These are phyloP conservation scores for Chrysoporthe cubensis DNA, from an alignment of 2,329 filamentous ascomycete genomes.

Conservation along the genomic window DNA sequence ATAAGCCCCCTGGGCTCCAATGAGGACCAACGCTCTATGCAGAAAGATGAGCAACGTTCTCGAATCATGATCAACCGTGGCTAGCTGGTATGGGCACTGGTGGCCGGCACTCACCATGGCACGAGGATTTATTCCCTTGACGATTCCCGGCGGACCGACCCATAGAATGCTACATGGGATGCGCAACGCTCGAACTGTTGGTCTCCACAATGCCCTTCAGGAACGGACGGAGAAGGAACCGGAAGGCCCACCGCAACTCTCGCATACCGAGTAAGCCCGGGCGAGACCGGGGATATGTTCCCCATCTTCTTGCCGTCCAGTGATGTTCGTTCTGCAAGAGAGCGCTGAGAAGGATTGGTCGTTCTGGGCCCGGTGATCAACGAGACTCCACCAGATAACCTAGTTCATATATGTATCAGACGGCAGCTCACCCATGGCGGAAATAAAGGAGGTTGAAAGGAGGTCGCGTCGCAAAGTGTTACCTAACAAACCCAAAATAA, in stretches of 20 bases:
- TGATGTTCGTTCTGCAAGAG: not conserved
- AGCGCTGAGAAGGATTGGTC: not conserved
- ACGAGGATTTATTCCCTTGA: not conserved
- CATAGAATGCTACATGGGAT: not conserved
- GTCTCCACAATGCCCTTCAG: not conserved
- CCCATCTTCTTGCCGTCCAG: not conserved
- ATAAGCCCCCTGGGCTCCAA: not conserved
- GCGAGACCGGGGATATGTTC: not conserved
- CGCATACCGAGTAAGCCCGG: not conserved
- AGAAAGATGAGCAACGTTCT: not conserved
- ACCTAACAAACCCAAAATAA: not conserved
- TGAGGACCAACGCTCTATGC: not conserved
- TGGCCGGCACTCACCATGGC: not conserved
- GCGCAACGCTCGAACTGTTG: not conserved
- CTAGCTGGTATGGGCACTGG: not conserved
- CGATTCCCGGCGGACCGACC: conserved; percentile 1
- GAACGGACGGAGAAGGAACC: not conserved
- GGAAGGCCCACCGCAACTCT: not conserved
- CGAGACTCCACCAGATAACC: not conserved
- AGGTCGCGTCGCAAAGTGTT: not conserved
- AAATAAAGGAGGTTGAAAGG: not conserved
- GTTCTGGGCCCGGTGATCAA: not conserved
- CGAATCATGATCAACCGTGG: not conserved
- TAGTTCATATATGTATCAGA: not conserved
- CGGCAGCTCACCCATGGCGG: not conserved